Base-by-base conservation (phyloP, 352 stramenopile genomes). In the Phytophthora macrochlamydospora region DNA sequence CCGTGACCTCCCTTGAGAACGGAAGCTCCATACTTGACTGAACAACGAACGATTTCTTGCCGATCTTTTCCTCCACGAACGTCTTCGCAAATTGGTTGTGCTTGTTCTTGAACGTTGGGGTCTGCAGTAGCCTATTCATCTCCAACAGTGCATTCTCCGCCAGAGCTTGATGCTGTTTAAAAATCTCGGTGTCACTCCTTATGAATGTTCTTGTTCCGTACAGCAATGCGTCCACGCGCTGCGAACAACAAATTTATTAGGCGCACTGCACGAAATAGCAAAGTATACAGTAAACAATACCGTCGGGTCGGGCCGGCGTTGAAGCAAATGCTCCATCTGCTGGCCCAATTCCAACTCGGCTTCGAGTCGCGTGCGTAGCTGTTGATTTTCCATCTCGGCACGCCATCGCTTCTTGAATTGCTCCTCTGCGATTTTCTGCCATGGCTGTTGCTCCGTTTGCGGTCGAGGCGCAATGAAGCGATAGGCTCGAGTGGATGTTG, bases 371-470 rank as follows among this genome's bases (percentile, higher is more conserved):
- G 33, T 48, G 4, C 63, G 59, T 14, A 82, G 40, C 43, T 61
- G 57, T 18, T 65, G 14, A 51, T 81, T 78, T 48, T 57, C 37
- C 1, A 24, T 51, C 5, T 64, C 30, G 28, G 56, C 62, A 4
- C 51, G 44, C 28, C 45, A 29, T 18, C 61, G 55, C 14, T 69
- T 51, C 33, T 61, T 63, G 7, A 53, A 45, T 49, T 74, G 67
- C 9, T 33, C 28, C 43, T 63, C 38, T 11, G 67, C 61, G 1
- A 74, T 56, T 40, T 30, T 6, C 53, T 64, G 58, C 61, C 61
- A 74, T 2, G 64, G 7, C 18, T 40, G 59, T 13, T 1, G 18
- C 18, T 38, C 56, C 1, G 4, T 24, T 35, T 38, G 28, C n/a
- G 51, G 14, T 7, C 42, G 55, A 18, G 62, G 62, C 4, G 49